Base-by-base conservation (phyloP, 2,329 filamentous ascomycete genomes). In the Colletotrichum lindemuthianum region DNA sequence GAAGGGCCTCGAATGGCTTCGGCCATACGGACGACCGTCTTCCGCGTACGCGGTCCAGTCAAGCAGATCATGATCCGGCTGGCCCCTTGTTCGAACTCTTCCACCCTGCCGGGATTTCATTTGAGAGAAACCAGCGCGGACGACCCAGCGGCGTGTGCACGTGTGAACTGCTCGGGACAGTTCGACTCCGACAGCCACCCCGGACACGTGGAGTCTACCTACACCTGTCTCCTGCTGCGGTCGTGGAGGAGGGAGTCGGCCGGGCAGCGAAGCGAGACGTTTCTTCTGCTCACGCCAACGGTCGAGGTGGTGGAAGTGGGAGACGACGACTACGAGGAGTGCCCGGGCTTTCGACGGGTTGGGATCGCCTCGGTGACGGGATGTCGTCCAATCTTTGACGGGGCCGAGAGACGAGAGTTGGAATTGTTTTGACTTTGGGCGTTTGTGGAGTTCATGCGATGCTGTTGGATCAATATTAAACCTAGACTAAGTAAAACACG, bases 1-100 rank as follows among this genome's bases (percentile, higher is more conserved):
- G 12, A 47, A 2, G 60, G 60, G 8, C 49, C n/a, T 3, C 7
- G 24, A 32, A 59, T 63, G 60, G 36, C 60, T 1, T 63, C 60
- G 2, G 4, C 47, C 2, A 51, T 63, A 12, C 4, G 3, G 12
- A n/a, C 4, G 0, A 47, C 47, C 16, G 5, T 24, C 2, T 50
- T 53, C 0, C 11, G 36, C 7, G 1, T 63, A 6, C 36, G 11
- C 0, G 54, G 54, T 0, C 54, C 48, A 3, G 34, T 63, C 16
- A 63, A 59, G 24, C 1, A 52, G 4, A 8, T 63, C 2, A 12
- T 13, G 0, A 5, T 63, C 6, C 41, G 45, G 15, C 16, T 41
- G 6, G 45, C 52, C 1, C 41, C 60, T 1, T 43, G 34, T n/a
- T 41, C n/a, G 6, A 36, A 1, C 33, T n/a, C 54, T 43, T 59